Base-by-base conservation (phyloP, 257 asterid genomes). In the Lithospermum erythrorhizon region DNA sequence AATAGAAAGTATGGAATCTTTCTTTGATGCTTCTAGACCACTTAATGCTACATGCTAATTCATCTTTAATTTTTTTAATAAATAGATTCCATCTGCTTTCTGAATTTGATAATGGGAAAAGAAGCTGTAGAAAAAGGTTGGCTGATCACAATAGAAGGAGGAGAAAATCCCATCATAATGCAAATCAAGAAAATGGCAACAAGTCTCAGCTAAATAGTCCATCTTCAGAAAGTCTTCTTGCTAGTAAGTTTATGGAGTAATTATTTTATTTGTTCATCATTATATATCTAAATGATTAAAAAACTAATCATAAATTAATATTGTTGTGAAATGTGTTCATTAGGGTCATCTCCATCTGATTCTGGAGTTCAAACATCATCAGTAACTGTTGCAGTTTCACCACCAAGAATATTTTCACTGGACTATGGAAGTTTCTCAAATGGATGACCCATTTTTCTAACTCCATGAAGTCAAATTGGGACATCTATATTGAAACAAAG, bases 91-190 rank as follows among this genome's bases (percentile, higher is more conserved):
- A 93, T 65, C 80, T 83, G 35, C 87, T 86, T 51, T 73, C 95
- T 51, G 97, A 93, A 68, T 93, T 93, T 21, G 99, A 89, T 62
- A 89, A 93, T 37, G 97, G 99, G 23, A 93, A 93, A 73, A 71
- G 97, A 53, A 93, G 99, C 47, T 93, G 99, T 94, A 87, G 99
- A 52, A 89, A 84, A 56, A 71, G 99, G 65, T 82, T 93, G 8
- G 99, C 99, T 24, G 99, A 93, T 71, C 99, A 93, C 58, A 93
- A 93, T 81, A 84, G 96, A 54, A 55, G 99, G 24, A 69, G 99
- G 60, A 77, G 99, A 24, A 93, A 93, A 75, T 78, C 91, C 2
- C 87, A 84, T 59, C 87, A 82, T 52, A 89, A 85, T 55, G 58
- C 86, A 15, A 81, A 55, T 55, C 93, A 75, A 57, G 87, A 91